Conservation (phyloP, 2,329 filamentous ascomycete genomes). For the Trichoderma asperellum region DNA sequence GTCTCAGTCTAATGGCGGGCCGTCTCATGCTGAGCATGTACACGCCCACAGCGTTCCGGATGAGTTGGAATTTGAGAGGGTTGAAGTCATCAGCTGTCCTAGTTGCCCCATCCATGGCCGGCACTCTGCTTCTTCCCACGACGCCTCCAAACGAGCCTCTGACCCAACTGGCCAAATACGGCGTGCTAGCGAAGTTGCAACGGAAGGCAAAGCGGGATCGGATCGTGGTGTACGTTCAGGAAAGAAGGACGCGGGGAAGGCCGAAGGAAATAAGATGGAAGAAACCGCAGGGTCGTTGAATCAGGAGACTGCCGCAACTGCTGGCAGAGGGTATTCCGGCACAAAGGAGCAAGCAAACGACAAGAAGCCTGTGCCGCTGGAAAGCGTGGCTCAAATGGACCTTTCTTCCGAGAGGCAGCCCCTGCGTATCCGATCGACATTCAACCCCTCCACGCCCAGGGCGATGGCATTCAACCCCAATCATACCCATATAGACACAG, state of each 20-base stretch:
- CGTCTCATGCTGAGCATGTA: not conserved
- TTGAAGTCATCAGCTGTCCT: slow-evolving; percentile 32
- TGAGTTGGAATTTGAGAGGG: slow-evolving; percentile 29
- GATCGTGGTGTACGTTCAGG: not conserved
- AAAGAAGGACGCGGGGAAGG: not conserved
- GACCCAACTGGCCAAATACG: slow-evolving; percentile 30
- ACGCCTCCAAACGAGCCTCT: not conserved
- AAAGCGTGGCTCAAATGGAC: too few relatives aligned
- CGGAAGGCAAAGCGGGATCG: not conserved
- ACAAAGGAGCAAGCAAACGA: not conserved
- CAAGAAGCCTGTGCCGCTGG: not conserved
- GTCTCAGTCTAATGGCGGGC: not conserved
- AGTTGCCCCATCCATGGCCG: slow-evolving; percentile 32
- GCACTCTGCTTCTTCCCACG: slow-evolving; percentile 3
- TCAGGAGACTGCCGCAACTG: not conserved
- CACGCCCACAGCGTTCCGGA: not conserved
- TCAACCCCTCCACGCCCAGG: slow-evolving; percentile 39
- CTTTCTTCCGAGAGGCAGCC: slow-evolving; percentile 23
- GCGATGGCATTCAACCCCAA: slow-evolving; percentile 34
- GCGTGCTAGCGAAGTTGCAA: not conserved
- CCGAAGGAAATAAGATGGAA: not conserved
- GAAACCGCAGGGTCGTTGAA: not conserved
- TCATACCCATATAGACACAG: not conserved
- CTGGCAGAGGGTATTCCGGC: not conserved
- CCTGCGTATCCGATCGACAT: slow-evolving; percentile 17